Evolutionary conservation across 768 basidiomycete genomes (phyloP).

Genomic region (Rhodosporidiobolus odoratus): DNA sequence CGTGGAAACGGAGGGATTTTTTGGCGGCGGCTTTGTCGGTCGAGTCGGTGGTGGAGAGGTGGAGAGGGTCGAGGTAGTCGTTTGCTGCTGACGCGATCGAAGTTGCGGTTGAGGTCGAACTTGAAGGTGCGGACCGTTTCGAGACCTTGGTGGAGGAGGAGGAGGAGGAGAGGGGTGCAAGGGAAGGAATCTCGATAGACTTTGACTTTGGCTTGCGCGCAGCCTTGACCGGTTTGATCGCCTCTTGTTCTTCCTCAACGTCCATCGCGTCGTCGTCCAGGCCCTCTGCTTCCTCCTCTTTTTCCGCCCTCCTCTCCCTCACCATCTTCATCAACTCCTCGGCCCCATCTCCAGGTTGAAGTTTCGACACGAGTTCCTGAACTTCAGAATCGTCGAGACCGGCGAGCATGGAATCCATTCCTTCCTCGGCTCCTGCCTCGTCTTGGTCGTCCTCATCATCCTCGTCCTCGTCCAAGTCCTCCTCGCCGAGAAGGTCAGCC

Average conservation of each 20-base stretch:
- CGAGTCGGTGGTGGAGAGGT: slow-evolving; percentile 63
- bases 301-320: slow-evolving; percentile 32
- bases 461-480: slow-evolving; percentile 41
- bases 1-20: slow-evolving; percentile 85
- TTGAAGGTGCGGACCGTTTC: too few species aligned
- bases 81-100: slow-evolving; percentile 35
- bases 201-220: slow-evolving; percentile 66
- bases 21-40: slow-evolving; percentile 77
- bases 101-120: slow-evolving; percentile 11
- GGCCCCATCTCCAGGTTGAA: slow-evolving; percentile 43
- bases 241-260: slow-evolving; percentile 53
- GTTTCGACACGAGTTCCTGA: slow-evolving; percentile 57
- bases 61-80: slow-evolving; percentile 66
- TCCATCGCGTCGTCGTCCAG: slow-evolving; percentile 1
- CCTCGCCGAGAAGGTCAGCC: slow-evolving; percentile 35
- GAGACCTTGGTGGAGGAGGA: slow-evolving; percentile 16
- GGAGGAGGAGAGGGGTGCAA: slow-evolving; percentile 29
- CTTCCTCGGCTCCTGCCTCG: slow-evolving; percentile 49
- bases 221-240: slow-evolving; percentile 35
- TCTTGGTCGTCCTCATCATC: slow-evolving; percentile 49
- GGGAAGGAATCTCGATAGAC: slow-evolving; percentile 47
- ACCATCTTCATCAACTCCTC: slow-evolving; percentile 34
- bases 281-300: slow-evolving; percentile 27
- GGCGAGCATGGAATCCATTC: slow-evolving; percentile 42
- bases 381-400: slow-evolving; percentile 54